A percentile compares a stretch with the other conserved stretches of the same genome.
Evolutionary conservation across 2,329 filamentous ascomycete genomes (phyloP).

Genomic region (Phialocephala subalpina): DNA sequence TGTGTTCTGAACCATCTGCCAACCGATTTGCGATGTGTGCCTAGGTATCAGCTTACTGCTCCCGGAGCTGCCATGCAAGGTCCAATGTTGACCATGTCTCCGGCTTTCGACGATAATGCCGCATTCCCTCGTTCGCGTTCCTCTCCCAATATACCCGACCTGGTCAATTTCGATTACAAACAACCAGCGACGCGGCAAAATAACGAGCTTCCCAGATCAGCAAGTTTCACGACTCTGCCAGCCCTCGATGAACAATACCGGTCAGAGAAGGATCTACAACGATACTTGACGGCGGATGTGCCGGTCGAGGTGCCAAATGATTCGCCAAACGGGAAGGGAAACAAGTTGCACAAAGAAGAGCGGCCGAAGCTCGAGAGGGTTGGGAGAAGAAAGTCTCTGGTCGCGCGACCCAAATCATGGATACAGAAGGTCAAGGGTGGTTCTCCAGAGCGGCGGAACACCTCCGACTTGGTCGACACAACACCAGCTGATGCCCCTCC

Average conservation of each 20-base stretch:
- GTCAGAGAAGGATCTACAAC: constrained; percentile 32
- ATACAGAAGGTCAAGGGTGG: constrained; percentile 41
- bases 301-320: constrained; percentile 20
- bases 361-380: constrained; percentile 38
- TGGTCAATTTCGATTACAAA: constrained; percentile 40
- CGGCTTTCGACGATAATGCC: constrained; percentile 38
- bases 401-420: constrained; percentile 46
- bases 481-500: constrained; percentile 47
- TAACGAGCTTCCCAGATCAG: constrained; percentile 56
- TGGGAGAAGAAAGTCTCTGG: constrained; percentile 44
- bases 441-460: constrained; percentile 40
- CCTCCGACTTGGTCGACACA: constrained; percentile 29
- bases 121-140: constrained; percentile 44
- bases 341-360: constrained; percentile 37
- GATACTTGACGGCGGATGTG: constrained; percentile 29
- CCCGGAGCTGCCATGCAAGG: constrained; percentile 40
- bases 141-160: constrained; percentile 42
- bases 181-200: constrained; percentile 25
- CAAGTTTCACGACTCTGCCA: constrained; percentile 65
- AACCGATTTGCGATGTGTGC: constrained; percentile 35
- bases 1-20: constrained; percentile 3
- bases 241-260: constrained; percentile 41
- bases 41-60: constrained; percentile 33
- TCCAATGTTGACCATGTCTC: constrained; percentile 42
- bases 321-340: constrained; percentile 27